Evolutionary conservation across 805 yeast species (phyloP), one percentile per base, ranked within the genome.

Genomic region (Wickerhamiella vanderwaltii): DNA sequence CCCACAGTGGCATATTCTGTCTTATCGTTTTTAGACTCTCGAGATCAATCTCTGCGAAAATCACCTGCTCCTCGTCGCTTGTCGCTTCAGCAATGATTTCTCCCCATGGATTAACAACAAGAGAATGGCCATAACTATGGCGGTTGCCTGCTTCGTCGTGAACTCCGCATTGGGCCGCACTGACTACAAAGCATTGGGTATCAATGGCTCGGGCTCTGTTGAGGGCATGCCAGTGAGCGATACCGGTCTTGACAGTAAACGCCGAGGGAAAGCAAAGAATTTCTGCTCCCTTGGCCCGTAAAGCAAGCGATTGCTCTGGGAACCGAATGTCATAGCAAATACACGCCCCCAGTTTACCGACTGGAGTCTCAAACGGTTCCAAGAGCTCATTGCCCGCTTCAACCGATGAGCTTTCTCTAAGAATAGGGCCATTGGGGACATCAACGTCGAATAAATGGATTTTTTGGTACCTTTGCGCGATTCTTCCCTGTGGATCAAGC

Each of bases 81-180:
- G 78, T 83, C 17, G 83, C 86, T 55, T 82, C 88, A 5, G 75
- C 79, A 3, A 88, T 46, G 1, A 85, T 67, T 0, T 73, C 67
- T 0, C 97, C 98, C 85, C 94, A 83, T 0, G 98, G 97, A 50
- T 82, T 88, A n/a, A 88, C 71, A 4, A 86, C 76, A 48, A 86
- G 65, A 0, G 94, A 71, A 53, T 85, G 88, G 1, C 98, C 98
- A 62, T 77, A 88, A 47, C 94, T 81, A 43, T 73, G 69, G 43
- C 97, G 65, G 4, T 93, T 93, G 15, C 63, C 63, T 38, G 51
- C 60, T 0, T 73, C 67, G 44, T 77, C 75, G 56, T 86, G 95
- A 30, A 62, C 60, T 2, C 96, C 96, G 43, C 76, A 73, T 55
- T 85, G 95, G 0, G 91, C 94, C 2, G 96, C 87, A 80, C 86